These are phyloP conservation scores for Dillenia suffruticosa DNA, from an alignment of 164 flowering plant species.

Conservation along the genomic window DNA sequence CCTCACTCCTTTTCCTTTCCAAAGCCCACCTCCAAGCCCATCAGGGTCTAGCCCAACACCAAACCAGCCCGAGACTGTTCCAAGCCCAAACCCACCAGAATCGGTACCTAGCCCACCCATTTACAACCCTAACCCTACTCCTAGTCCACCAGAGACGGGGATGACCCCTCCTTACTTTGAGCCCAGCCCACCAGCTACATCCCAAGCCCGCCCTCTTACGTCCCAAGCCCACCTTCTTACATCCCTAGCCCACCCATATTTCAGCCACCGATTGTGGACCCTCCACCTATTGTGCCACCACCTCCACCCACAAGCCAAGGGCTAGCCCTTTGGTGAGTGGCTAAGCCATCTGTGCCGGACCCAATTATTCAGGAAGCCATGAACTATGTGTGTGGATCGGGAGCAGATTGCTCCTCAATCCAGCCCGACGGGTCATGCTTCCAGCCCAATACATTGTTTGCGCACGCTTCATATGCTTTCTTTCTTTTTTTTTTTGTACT, in stretches of 20 bases:
- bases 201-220: slow-evolving; percentile 18
- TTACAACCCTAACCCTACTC: slow-evolving; percentile 5
- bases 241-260: slow-evolving; percentile 50
- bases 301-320: slow-evolving; percentile 24
- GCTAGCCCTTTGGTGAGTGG: slow-evolving; percentile 77
- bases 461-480: slow-evolving; percentile 91
- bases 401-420: slow-evolving; percentile 76
- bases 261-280: slow-evolving; percentile 61
- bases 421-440: slow-evolving; percentile 68
- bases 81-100: slow-evolving; percentile 21
- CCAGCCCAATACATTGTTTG: slow-evolving; percentile 53
- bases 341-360: slow-evolving; percentile 89
- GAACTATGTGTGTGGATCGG: slow-evolving; percentile 93
- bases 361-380: slow-evolving; percentile 86
- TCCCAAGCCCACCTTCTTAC: slow-evolving; percentile 31
- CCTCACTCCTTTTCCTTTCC: slow-evolving; percentile 33
- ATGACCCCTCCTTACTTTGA: slow-evolving; percentile 28
- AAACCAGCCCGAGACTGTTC: slow-evolving; percentile 17
- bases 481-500: slow-evolving; percentile 3
- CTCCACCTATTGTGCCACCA: slow-evolving; percentile 71
- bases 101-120: slow-evolving; percentile 19
- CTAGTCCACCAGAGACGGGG: slow-evolving; percentile 31
- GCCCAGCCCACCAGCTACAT: slow-evolving; percentile 36
- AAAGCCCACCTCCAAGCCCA: slow-evolving; percentile 48
- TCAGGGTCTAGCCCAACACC: slow-evolving; percentile 23